Evolutionary conservation across 306 rosid genomes (phyloP).

Genomic region (Sechiopsis laciniata): DNA sequence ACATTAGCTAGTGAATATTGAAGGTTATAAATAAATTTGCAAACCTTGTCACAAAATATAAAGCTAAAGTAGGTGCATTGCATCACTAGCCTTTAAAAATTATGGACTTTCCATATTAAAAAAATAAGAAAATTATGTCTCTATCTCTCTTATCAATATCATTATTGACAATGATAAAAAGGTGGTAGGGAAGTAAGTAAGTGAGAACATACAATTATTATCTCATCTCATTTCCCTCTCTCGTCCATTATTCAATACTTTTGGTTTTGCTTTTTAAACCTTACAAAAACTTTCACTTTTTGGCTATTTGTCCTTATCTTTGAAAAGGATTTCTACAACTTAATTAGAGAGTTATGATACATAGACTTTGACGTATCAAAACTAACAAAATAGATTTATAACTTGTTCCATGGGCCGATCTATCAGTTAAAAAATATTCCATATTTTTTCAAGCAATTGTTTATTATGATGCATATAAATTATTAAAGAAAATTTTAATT

Average conservation of each 20-base stretch:
- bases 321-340: background rate
- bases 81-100: background rate
- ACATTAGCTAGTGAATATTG: background rate
- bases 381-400: too few species aligned
- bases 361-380: too few species aligned
- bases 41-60: background rate
- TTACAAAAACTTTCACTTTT: conserved; percentile 7
- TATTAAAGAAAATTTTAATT: too few species aligned
- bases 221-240: conserved; percentile 26
- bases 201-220: conserved; percentile 13
- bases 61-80: background rate
- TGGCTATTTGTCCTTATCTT: background rate
- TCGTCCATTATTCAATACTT: conserved; percentile 34
- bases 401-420: too few species aligned
- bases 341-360: too few species aligned
- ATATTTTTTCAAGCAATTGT: too few species aligned
- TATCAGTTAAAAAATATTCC: too few species aligned
- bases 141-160: background rate
- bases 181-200: conserved; percentile 9
- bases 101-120: background rate
- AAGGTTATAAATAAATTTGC: background rate
- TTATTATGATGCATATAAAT: too few species aligned
- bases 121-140: background rate
- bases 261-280: conserved; percentile 26
- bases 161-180: background rate